phyloP scores from a whole-genome alignment of 768 basidiomycete genomes.

The Naganishia onofrii region DNA sequence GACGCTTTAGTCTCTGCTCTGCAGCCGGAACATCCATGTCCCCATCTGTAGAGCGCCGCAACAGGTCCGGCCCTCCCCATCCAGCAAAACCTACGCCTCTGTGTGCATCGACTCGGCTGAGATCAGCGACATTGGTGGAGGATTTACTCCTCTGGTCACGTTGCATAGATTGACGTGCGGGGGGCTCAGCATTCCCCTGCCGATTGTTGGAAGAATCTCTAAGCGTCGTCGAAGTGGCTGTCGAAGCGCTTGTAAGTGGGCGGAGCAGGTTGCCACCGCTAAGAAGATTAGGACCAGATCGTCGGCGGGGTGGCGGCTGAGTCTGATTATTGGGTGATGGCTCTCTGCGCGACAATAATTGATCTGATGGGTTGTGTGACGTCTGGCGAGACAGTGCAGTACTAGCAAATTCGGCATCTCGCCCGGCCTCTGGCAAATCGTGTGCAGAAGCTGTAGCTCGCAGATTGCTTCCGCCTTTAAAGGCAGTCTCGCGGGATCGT shows the following conservation, averaged over 20 bases:
- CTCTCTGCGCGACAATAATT: background rate
- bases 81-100: slow-evolving; percentile 18
- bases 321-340: background rate
- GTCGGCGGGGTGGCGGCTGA: slow-evolving; percentile 1
- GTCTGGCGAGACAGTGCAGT: slow-evolving; percentile 24
- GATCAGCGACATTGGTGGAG: slow-evolving; percentile 24
- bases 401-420: slow-evolving; percentile 11
- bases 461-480: slow-evolving; percentile 15
- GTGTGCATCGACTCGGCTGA: slow-evolving; percentile 19
- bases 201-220: background rate
- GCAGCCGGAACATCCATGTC: slow-evolving; percentile 7
- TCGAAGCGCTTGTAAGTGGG: slow-evolving; percentile 26
- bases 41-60: slow-evolving; percentile 21
- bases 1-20: slow-evolving; percentile 19
- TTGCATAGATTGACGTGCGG: slow-evolving; percentile 7
- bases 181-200: background rate
- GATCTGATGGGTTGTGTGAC: slow-evolving; percentile 13
- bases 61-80: slow-evolving; percentile 7
- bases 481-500: slow-evolving; percentile 18
- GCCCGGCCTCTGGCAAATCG: slow-evolving; percentile 29
- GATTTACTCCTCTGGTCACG: slow-evolving; percentile 29
- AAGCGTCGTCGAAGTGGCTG: background rate
- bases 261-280: slow-evolving; percentile 27
- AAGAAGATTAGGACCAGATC: slow-evolving; percentile 24
- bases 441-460: slow-evolving; percentile 30